Evolutionary conservation across 2,329 filamentous ascomycete species (phyloP).

Genomic region (Corinectria fuckeliana): DNA sequence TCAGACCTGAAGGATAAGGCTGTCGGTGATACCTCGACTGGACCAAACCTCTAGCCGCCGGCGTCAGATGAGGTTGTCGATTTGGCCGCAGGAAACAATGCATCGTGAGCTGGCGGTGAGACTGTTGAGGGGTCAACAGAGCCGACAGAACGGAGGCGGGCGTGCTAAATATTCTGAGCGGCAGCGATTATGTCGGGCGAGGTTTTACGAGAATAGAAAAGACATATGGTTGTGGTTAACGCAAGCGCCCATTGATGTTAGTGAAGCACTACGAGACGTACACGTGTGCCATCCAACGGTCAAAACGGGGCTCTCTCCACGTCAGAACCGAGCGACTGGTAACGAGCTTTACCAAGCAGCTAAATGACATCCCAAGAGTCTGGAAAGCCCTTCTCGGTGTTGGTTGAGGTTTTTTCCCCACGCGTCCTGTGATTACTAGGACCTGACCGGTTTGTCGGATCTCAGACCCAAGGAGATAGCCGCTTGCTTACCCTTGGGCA

Average conservation of each 20-base stretch:
- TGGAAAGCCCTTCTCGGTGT: constrained; percentile 3
- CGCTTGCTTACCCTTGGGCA: not conserved
- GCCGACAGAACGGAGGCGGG: constrained; percentile 14
- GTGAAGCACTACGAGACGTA: not conserved
- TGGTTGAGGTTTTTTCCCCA: not conserved
- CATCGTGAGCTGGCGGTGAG: constrained; percentile 26
- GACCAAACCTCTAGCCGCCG: constrained; percentile 25
- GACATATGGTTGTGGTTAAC: not conserved
- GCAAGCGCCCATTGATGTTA: not conserved
- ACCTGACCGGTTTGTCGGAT: not conserved
- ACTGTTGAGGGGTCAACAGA: not conserved
- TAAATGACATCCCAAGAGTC: constrained; percentile 4
- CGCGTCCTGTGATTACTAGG: not conserved
- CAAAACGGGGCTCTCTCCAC: not conserved
- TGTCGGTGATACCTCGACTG: constrained; percentile 9
- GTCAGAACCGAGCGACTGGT: not conserved
- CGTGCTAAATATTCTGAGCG: not conserved
- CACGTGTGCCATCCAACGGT: constrained; percentile 6
- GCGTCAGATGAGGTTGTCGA: constrained; percentile 12
- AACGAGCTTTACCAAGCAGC: constrained; percentile 6
- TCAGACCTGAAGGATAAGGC: constrained; percentile 34
- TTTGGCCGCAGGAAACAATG: constrained; percentile 16
- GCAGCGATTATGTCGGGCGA: not conserved
- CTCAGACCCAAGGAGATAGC: not conserved
- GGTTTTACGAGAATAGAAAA: not conserved